A percentile compares a stretch with the other conserved stretches of the same genome.
phyloP scores from a whole-genome alignment of 495 filamentous ascomycete species.

The Neurospora sp. region DNA sequence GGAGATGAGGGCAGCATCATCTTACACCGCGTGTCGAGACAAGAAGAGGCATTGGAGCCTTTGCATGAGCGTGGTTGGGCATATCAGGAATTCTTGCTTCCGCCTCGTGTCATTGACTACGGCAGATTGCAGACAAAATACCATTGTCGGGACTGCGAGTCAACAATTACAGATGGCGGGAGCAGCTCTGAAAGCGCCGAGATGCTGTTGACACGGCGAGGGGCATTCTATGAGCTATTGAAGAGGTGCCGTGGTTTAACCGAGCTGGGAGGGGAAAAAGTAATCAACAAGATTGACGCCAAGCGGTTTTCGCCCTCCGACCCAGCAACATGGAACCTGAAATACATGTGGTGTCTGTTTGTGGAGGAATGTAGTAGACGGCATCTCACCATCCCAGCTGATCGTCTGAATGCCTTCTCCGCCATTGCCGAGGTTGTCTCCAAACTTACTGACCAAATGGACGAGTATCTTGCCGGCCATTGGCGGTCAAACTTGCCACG shows the following conservation, averaged over 20 bases:
- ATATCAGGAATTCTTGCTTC: not conserved
- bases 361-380: not conserved
- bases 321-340: not conserved
- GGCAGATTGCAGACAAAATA: not conserved
- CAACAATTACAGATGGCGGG: not conserved
- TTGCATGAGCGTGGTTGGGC: not conserved
- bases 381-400: not conserved
- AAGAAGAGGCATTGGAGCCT: not conserved
- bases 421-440: not conserved
- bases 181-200: fast-evolving
- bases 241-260: not conserved
- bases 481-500: not conserved
- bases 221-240: not conserved
- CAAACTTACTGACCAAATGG: not conserved
- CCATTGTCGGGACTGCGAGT: not conserved
- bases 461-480: not conserved
- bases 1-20: not conserved
- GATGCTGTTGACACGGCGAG: not conserved
- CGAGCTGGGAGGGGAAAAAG: not conserved
- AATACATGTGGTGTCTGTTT: not conserved
- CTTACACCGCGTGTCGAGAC: not conserved
- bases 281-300: not conserved
- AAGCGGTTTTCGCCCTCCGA: not conserved
- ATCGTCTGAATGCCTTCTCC: not conserved
- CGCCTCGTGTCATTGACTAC: not conserved